Percentiles rank a stretch among this genome's conserved stretches.
Conservation (phyloP, 768 basidiomycete species). For the Trametes punicea region DNA sequence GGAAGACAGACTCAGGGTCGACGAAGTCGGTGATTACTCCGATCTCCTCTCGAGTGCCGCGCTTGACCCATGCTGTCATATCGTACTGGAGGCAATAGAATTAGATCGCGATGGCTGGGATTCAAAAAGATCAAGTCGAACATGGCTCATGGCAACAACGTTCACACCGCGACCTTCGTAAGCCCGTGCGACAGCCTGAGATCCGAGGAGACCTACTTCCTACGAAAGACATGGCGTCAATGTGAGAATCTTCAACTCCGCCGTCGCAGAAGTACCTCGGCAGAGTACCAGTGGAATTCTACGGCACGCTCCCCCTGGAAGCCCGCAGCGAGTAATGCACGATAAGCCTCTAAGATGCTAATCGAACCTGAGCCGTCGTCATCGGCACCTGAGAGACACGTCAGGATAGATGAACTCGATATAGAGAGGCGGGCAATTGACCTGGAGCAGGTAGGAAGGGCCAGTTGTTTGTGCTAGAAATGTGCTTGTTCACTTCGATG, state of each 20-base stretch:
- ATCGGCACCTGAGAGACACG: slow-evolving; percentile 56
- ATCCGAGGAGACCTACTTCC: slow-evolving; percentile 86
- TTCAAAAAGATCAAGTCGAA: slow-evolving; percentile 28
- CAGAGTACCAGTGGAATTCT: slow-evolving; percentile 86
- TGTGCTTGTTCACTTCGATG: slow-evolving; percentile 4
- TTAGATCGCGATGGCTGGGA: slow-evolving; percentile 17
- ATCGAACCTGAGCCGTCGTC: slow-evolving; percentile 63
- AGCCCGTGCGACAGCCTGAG: slow-evolving; percentile 80
- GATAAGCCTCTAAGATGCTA: slow-evolving; percentile 75
- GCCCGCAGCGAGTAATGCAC: slow-evolving; percentile 63
- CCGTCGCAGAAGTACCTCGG: slow-evolving; percentile 48
- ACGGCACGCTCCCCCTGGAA: slow-evolving; percentile 64
- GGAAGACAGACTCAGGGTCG: slow-evolving; percentile 37
- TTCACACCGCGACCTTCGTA: slow-evolving; percentile 63
- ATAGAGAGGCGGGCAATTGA: slow-evolving; percentile 28
- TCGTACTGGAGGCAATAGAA: slow-evolving; percentile 53
- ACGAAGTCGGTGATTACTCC: slow-evolving; percentile 85
- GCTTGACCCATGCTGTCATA: slow-evolving; percentile 94
- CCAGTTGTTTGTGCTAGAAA: slow-evolving; percentile 65
- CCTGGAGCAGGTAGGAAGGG: slow-evolving; percentile 78
- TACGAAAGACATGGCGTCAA: slow-evolving; percentile 26
- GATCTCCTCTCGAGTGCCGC: slow-evolving; percentile 55
- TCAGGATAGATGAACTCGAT: slow-evolving; percentile 26
- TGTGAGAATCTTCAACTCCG: neutral
- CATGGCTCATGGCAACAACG: slow-evolving; percentile 83